Base-by-base conservation (phyloP, 208 protist genomes). In the Acanthamoeba castellanii region DNA sequence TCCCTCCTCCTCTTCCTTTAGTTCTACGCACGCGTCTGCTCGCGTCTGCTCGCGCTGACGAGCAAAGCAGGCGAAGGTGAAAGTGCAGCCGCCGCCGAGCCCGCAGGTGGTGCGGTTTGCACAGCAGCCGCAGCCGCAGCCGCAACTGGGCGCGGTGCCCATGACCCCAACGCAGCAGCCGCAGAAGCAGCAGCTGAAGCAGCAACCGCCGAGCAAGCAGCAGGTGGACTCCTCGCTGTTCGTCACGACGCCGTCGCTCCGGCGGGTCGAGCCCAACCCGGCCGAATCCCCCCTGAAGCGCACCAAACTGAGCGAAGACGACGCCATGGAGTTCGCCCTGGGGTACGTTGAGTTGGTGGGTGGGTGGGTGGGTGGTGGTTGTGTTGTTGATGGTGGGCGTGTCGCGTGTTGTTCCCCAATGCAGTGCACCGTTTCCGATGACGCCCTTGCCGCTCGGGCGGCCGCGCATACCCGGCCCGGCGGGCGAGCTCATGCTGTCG, bases 271-370 rank as follows among this genome's bases (percentile, higher is more conserved):
- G 47, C 78, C n/a, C 47, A 37, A 87, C 20, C 87, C 87, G 7
- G 57, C 57, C 37, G 87, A 92, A 25, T 92, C 87, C 22, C 87
- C 87, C 2, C 57, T 92, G 32, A 92, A 92, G 87, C 87, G 87
- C 50, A 57, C 87, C 22, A 92, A 92, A 32, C 27, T 92, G 47
- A 61, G 25, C 78, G 47, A 61, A 8, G 78, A 87, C 2, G 37
- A n/a, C 37, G 78, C 20, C 8, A 52, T 61, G 70, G 34, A 25
- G 34, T 47, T 50, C 34, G 13, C 34, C 47, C 32, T 87, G 3
- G 32, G 16, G 50, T 37, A 30, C 68, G 11, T 45, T 70, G n/a
- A 70, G n/a, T 34, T n/a, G n/a, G n/a, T n/a, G n/a, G n/a, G n/a
- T n/a, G n/a, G n/a, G n/a, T n/a, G n/a, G n/a, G n/a, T n/a, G n/a